A percentile compares a stretch with the other conserved stretches of the same genome.
Evolutionary conservation across 495 filamentous ascomycete genomes (phyloP).

Genomic region (Bombardia bombarda): DNA sequence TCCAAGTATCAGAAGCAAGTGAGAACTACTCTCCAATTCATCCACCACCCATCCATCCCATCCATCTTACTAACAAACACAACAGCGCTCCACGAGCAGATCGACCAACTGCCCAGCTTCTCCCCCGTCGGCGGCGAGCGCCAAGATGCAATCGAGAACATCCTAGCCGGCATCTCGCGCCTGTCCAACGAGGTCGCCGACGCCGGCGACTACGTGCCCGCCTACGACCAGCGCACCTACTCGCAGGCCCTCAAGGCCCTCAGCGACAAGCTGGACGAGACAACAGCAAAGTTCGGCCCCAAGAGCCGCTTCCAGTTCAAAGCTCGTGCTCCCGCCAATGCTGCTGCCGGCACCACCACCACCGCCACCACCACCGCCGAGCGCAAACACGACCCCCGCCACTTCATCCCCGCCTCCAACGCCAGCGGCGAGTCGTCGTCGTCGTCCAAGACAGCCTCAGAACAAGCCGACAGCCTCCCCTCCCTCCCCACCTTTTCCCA

Average conservation of each 20-base stretch:
- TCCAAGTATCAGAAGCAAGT: constrained; percentile 62
- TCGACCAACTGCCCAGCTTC: constrained; percentile 25
- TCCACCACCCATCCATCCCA: not conserved
- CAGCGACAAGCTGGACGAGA: constrained; percentile 34
- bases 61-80: not conserved
- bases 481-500: constrained; percentile 17
- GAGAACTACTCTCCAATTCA: not conserved
- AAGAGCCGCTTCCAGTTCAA: constrained; percentile 43
- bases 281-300: constrained; percentile 29
- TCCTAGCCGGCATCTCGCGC: constrained; percentile 34
- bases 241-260: constrained; percentile 34
- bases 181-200: constrained; percentile 37
- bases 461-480: constrained; percentile 24
- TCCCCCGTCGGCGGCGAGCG: constrained; percentile 34
- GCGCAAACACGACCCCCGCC: constrained; percentile 7
- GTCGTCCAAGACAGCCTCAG: constrained; percentile 2
- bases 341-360: constrained; percentile 9
- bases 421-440: not conserved
- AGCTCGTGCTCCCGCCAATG: constrained; percentile 15
- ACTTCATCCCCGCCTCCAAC: not conserved
- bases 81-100: constrained; percentile 34
- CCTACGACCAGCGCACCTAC: constrained; percentile 39
- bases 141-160: constrained; percentile 36
- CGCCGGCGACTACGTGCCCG: constrained; percentile 32
- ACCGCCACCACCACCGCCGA: constrained; percentile 1